Evolutionary conservation across 2,329 filamentous ascomycete genomes (phyloP), one percentile per base, ranked within the genome.

Genomic region (Fusarium sp.): DNA sequence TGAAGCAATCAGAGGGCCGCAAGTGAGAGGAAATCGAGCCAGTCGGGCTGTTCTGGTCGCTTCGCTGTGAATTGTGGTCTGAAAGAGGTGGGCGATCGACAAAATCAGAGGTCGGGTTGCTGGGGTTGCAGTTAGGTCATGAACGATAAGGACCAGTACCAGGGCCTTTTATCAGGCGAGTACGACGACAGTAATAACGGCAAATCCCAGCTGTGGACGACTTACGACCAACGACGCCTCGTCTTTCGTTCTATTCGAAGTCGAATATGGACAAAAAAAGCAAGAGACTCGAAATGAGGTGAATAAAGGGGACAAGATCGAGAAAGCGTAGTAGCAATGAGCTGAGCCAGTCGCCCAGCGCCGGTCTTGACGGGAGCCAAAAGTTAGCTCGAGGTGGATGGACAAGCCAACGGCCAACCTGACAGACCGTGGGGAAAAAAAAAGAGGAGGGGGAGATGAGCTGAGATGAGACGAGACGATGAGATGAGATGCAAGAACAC

Each of bases 261-360:
- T 39, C 21, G 39, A 38, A 39, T 36, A 33, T 59, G 61, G 24
- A 45, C 55, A n/a, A 53, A 54, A 28, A 43, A 59, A 31, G 40
- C 5, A 57, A 31, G 38, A 53, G 50, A 45, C 60, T 54, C 49
- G 49, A 49, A 28, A 55, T 24, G 54, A 42, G 42, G 62, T 40
- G 55, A 65, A 54, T 49, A 56, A 51, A 68, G 60, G 49, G 53
- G 67, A 69, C 51, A 34, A 57, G 63, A 53, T 60, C 55, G 69
- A 73, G 59, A 55, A 66, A 65, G 44, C 49, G 53, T 57, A 58
- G 49, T 33, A 47, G 55, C 34, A 24, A 28, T 55, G 52, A 71
- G 61, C 58, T 55, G 60, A 73, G 67, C 67, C 65, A 73, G 71
- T 67, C 67, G 62, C 69, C 60, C 71, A 74, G 60, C 62, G 69